Conservation (phyloP, 306 rosid species). For the apple (Malus domestica) region DNA sequence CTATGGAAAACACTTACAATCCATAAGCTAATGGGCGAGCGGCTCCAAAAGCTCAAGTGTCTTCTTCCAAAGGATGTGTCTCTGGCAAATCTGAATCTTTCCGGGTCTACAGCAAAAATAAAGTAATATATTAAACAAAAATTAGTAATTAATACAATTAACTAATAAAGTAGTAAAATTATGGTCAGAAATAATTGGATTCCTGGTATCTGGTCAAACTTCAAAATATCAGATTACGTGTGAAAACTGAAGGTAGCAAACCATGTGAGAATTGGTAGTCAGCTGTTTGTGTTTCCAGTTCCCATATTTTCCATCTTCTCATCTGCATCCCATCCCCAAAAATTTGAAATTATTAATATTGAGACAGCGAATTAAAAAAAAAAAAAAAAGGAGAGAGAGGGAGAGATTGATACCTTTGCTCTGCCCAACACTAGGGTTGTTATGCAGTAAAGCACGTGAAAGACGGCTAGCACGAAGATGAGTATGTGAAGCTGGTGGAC, state of each 20-base stretch:
- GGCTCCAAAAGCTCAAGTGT: conserved; percentile 71
- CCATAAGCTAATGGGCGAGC: conserved; percentile 53
- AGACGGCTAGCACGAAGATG: conserved; percentile 62
- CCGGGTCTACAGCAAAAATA: conserved; percentile 50
- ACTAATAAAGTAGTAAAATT: background rate
- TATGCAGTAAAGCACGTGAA: conserved; percentile 64
- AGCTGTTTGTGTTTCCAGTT: conserved; percentile 59
- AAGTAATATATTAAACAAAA: background rate
- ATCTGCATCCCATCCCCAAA: conserved; percentile 33
- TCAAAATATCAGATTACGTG: background rate
- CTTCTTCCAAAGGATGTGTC: conserved; percentile 88
- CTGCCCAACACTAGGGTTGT: conserved; percentile 55
- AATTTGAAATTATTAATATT: background rate
- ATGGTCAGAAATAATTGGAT: background rate
- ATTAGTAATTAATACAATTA: background rate
- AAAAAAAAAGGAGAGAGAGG: background rate
- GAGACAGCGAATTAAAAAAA: background rate
- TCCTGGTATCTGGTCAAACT: background rate
- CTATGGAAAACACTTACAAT: conserved; percentile 37
- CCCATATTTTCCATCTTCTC: conserved; percentile 89
- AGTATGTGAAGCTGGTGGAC: conserved; percentile 80
- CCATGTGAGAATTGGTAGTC: conserved; percentile 74
- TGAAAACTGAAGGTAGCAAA: conserved; percentile 2
- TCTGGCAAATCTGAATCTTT: conserved; percentile 71
- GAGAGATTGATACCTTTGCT: conserved; percentile 45